Conservation (phyloP, 805 yeast species). For the Saturnispora mendoncae region DNA sequence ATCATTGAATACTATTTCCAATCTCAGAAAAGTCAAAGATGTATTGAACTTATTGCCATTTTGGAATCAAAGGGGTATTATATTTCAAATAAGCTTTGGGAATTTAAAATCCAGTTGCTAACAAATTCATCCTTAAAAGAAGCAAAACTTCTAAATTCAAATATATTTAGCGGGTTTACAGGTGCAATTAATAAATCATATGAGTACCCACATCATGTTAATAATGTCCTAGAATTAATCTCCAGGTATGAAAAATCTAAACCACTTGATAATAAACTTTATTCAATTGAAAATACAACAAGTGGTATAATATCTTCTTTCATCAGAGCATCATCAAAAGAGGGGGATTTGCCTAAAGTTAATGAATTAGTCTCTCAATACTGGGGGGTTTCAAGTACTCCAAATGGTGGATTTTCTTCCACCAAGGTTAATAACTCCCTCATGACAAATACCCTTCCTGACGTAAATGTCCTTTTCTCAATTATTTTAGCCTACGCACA, state of each 20-base stretch:
- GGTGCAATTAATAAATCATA: background rate
- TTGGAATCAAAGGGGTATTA: conserved; percentile 15
- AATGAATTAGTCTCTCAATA: conserved; percentile 13
- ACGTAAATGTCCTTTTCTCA: too few species aligned
- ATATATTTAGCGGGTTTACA: conserved; percentile 6
- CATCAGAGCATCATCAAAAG: conserved; percentile 24
- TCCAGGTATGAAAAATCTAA: background rate
- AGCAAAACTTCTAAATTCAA: too few species aligned
- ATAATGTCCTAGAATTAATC: background rate
- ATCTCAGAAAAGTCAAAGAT: conserved; percentile 15
- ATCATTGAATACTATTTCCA: conserved; percentile 18
- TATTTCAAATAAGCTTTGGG: conserved; percentile 22
- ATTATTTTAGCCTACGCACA: conserved; percentile 25
- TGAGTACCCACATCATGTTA: conserved; percentile 2
- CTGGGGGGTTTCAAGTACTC: too few species aligned
- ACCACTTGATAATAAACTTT: background rate
- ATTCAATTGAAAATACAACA: background rate
- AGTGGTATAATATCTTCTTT: conserved; percentile 13
- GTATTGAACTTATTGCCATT: conserved; percentile 17
- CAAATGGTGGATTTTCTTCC: too few species aligned
- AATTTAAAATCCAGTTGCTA: conserved; percentile 18
- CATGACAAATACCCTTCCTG: too few species aligned
- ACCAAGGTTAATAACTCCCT: too few species aligned
- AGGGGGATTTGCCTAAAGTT: conserved; percentile 21
- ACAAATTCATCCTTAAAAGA: too few species aligned